A percentile compares a stretch with the other conserved stretches of the same genome.
phyloP scores from a whole-genome alignment of 495 filamentous ascomycete species.

The Trichoderma erinaceum region DNA sequence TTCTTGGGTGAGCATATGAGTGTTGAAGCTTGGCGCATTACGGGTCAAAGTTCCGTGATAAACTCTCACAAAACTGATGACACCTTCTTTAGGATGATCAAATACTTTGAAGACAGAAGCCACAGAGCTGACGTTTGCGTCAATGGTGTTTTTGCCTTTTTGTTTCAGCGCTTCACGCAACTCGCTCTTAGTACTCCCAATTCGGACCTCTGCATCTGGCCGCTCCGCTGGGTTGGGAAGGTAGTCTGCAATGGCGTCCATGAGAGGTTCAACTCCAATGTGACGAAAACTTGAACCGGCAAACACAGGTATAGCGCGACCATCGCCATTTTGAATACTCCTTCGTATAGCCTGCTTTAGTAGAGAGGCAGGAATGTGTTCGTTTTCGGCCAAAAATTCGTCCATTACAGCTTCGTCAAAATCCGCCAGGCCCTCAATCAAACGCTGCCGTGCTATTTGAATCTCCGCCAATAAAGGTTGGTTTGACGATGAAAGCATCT shows the following conservation, averaged over 20 bases:
- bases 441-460: conserved; percentile 62
- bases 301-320: conserved; percentile 75
- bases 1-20: conserved; percentile 76
- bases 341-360: conserved; percentile 71
- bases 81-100: conserved; percentile 75
- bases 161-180: conserved; percentile 46
- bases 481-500: conserved; percentile 28
- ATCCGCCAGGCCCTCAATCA: conserved; percentile 80
- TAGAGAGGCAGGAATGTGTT: conserved; percentile 59
- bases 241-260: conserved; percentile 81
- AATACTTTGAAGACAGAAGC: conserved; percentile 97
- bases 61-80: conserved; percentile 86
- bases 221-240: conserved; percentile 77
- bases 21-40: conserved; percentile 76
- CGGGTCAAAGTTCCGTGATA: conserved; percentile 77
- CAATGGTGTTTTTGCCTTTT: conserved; percentile 40
- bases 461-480: conserved; percentile 60
- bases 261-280: conserved; percentile 86
- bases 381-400: conserved; percentile 67
- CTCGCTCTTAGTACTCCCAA: conserved; percentile 50
- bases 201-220: conserved; percentile 68
- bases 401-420: conserved; percentile 83
- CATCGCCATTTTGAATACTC: conserved; percentile 55
- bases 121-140: conserved; percentile 58
- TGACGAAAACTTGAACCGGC: conserved; percentile 90